A percentile compares a stretch with the other conserved stretches of the same genome.
phyloP scores from a whole-genome alignment of 768 basidiomycete species.

The Hemileccinum impolitum region DNA sequence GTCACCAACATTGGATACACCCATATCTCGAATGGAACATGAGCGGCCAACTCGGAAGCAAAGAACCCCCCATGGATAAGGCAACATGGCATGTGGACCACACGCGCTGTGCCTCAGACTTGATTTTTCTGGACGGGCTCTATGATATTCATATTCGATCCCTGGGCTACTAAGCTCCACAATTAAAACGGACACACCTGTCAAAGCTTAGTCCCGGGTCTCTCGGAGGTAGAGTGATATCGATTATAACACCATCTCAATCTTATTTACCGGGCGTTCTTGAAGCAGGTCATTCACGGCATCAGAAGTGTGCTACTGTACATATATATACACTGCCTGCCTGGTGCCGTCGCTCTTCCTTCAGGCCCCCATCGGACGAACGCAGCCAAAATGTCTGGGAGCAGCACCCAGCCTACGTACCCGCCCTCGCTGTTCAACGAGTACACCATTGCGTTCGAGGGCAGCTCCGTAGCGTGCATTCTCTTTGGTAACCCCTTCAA shows the following conservation, averaged over 20 bases:
- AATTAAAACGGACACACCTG: too few relatives aligned
- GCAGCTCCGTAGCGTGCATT: conserved; percentile 16
- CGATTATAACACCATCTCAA: too few relatives aligned
- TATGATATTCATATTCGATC: too few relatives aligned
- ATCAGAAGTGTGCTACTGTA: neutral
- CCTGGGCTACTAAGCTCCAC: too few relatives aligned
- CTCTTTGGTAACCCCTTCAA: conserved; percentile 13
- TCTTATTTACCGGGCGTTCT: neutral
- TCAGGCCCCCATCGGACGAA: neutral
- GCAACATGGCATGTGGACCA: neutral
- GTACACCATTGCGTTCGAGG: conserved; percentile 24
- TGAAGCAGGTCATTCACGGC: neutral
- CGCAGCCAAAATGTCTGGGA: conserved; percentile 15
- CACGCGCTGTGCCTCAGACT: neutral
- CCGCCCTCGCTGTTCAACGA: conserved; percentile 8
- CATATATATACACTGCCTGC: neutral
- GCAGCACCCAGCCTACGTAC: conserved; percentile 5
- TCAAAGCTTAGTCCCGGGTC: neutral
- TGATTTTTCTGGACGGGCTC: too few relatives aligned
- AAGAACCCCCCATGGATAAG: neutral
- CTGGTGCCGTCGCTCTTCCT: neutral
- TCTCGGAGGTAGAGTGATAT: conserved; percentile 3
- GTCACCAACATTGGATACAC: neutral
- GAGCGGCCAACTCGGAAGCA: neutral
- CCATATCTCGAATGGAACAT: neutral